Evolutionary conservation across 805 yeast species (phyloP), one percentile per base, ranked within the genome.

Genomic region (Priceomyces melissophilus): DNA sequence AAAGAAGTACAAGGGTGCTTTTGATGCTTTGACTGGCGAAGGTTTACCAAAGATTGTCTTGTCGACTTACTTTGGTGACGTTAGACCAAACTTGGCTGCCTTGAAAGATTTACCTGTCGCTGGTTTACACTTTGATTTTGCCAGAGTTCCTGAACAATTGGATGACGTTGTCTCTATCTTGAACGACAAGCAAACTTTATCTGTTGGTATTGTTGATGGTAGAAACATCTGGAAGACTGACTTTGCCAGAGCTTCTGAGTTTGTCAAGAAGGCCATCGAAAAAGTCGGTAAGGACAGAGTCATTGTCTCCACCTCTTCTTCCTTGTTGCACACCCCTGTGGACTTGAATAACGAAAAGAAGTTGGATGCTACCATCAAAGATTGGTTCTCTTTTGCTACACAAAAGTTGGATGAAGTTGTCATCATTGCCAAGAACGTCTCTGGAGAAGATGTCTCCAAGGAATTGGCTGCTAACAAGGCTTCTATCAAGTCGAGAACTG

Each of bases 201-300:
- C 98, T 48, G 96, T 85, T 53, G 99, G 99, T 87, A 80, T 93
- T 59, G 90, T 93, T 61, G 95, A 89, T 62, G 99, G 99, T 75
- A 89, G 99, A 82, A 93, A 93, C 84, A 88, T 93, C 75, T 93
- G 99, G 99, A 93, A 93, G 82, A 84, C 95, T 70, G 85, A 93
- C 78, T 87, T 84, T 63, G 68, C 93, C 62, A 81, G 82, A 73
- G 95, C 99, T 54, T 73, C 89, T 63, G 86, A 72, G 50, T 65
- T 84, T 51, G 95, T 88, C 58, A 75, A 84, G 66, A 77, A 80
- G 70, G 97, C 96, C 57, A 77, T 87, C 61, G 82, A 71, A 54
- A 84, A 84, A 75, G 73, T 93, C 56, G 96, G 96, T 68, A 75
- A 79, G 49, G 90, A 84, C 58, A 82, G 87, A 69, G 93, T 88